phyloP scores from a whole-genome alignment of 2,329 filamentous ascomycete genomes.

The Epichloe typhina region DNA sequence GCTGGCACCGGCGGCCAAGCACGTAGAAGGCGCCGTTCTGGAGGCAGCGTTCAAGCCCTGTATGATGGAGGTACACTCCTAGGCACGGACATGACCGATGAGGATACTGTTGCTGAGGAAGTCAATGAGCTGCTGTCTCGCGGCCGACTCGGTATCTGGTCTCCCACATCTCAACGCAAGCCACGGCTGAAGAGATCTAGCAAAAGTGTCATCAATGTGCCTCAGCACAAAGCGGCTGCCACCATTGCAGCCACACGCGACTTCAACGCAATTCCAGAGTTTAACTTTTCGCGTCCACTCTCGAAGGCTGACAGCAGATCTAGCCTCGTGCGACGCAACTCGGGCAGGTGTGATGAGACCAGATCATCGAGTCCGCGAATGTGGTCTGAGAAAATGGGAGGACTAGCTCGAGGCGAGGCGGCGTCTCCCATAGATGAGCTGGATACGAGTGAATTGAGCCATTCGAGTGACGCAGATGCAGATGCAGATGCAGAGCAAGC shows the following conservation, averaged over 20 bases:
- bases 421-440: slow-evolving; percentile 16
- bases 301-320: background rate
- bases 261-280: slow-evolving; percentile 10
- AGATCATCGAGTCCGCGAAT: background rate
- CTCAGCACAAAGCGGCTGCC: slow-evolving; percentile 9
- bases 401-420: slow-evolving; percentile 5
- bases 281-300: slow-evolving; percentile 20
- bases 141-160: slow-evolving; percentile 11
- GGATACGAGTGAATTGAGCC: slow-evolving; percentile 20
- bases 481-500: slow-evolving; percentile 18
- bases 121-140: slow-evolving; percentile 27
- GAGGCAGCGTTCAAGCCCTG: slow-evolving; percentile 31
- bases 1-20: slow-evolving; percentile 16
- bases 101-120: slow-evolving; percentile 32
- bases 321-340: background rate
- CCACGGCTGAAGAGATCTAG: slow-evolving; percentile 28
- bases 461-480: slow-evolving; percentile 18
- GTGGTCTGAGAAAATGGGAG: slow-evolving; percentile 6
- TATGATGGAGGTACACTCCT: slow-evolving; percentile 22
- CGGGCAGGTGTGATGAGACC: background rate
- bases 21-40: slow-evolving; percentile 35
- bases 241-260: slow-evolving; percentile 8
- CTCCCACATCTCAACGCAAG: slow-evolving; percentile 20
- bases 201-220: slow-evolving; percentile 24
- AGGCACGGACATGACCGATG: slow-evolving; percentile 28